Percentiles rank a stretch among this genome's conserved stretches.
Evolutionary conservation across 1,284 basidiomycete species (phyloP).

Genomic region (Ceratobasidium sp.): DNA sequence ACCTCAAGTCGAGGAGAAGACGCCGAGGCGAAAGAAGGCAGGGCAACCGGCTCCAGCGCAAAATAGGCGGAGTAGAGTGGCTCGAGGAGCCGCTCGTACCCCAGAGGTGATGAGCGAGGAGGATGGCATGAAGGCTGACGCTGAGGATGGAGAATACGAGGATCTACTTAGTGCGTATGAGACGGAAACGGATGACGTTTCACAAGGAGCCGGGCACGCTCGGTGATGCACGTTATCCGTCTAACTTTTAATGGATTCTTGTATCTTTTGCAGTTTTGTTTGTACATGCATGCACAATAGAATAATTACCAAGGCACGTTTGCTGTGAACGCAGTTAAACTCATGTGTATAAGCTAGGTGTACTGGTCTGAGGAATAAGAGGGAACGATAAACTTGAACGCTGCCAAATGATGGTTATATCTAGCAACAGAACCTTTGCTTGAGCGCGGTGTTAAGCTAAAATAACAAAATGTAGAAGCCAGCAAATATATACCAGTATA

Average conservation of each 20-base stretch:
- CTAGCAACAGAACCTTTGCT: not conserved
- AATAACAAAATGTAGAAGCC: not conserved
- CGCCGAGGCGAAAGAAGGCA: conserved; percentile 31
- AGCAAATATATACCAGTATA: not conserved
- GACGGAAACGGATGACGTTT: conserved; percentile 42
- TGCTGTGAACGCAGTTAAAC: not conserved
- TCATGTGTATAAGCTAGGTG: not conserved
- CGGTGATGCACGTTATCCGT: conserved; percentile 6
- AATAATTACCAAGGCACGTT: not conserved
- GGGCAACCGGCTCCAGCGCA: conserved; percentile 23
- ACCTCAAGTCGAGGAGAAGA: conserved; percentile 35
- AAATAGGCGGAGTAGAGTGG: conserved; percentile 21
- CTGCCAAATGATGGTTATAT: not conserved
- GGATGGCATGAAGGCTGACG: conserved; percentile 51
- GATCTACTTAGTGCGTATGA: conserved; percentile 49
- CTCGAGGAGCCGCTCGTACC: conserved; percentile 13
- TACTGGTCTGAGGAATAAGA: not conserved
- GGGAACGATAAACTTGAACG: too few relatives aligned
- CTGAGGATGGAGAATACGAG: conserved; percentile 51
- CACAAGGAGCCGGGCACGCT: conserved; percentile 26
- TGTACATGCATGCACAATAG: conserved; percentile 32
- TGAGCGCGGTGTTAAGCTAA: not conserved
- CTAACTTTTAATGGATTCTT: conserved; percentile 6
- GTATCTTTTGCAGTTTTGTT: not conserved
- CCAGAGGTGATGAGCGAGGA: conserved; percentile 50